phyloP scores from a whole-genome alignment of 2,329 filamentous ascomycete genomes.

The Waltergamsia citrina region DNA sequence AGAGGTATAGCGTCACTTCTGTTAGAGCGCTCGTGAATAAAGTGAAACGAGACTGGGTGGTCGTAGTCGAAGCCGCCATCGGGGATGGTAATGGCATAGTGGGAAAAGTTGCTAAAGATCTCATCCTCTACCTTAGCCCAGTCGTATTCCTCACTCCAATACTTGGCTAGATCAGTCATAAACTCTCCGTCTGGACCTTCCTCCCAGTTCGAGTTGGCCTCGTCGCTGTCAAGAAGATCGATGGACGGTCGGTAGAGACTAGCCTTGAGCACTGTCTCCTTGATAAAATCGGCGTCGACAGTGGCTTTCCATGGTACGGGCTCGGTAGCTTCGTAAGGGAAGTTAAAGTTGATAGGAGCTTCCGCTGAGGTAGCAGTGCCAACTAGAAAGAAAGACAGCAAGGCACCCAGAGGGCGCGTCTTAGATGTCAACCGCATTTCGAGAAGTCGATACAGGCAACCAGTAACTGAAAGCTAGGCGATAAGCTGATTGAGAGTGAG shows the following conservation, averaged over 20 bases:
- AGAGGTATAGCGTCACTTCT: slow-evolving; percentile 5
- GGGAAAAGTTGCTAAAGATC: slow-evolving; percentile 5
- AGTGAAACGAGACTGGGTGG: slow-evolving; percentile 2
- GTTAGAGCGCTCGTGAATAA: slow-evolving; percentile 6
- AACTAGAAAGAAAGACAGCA: too few species aligned
- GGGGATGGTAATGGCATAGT: slow-evolving; percentile 4
- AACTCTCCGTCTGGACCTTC: slow-evolving; percentile 4
- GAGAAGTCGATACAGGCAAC: too few species aligned
- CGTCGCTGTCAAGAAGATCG: slow-evolving; percentile 3
- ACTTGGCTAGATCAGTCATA: slow-evolving; percentile 3
- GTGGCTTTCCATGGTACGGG: slow-evolving; percentile 3
- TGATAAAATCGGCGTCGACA: slow-evolving; percentile 3
- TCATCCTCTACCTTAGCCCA: slow-evolving; percentile 3
- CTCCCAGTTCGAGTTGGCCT: slow-evolving; percentile 3
- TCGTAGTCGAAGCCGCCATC: background rate
- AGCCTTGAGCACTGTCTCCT: slow-evolving; percentile 1
- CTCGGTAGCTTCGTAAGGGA: background rate
- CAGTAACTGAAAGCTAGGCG: too few species aligned
- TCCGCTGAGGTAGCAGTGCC: too few species aligned
- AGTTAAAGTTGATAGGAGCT: too few species aligned
- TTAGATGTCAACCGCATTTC: too few species aligned
- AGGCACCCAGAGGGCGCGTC: too few species aligned
- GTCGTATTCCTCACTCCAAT: slow-evolving; percentile 6
- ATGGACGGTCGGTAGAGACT: slow-evolving; percentile 2
- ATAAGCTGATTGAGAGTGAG: too few species aligned